Evolutionary conservation across 441 rosid genomes (phyloP).

Genomic region (Biscutella laevigata): DNA sequence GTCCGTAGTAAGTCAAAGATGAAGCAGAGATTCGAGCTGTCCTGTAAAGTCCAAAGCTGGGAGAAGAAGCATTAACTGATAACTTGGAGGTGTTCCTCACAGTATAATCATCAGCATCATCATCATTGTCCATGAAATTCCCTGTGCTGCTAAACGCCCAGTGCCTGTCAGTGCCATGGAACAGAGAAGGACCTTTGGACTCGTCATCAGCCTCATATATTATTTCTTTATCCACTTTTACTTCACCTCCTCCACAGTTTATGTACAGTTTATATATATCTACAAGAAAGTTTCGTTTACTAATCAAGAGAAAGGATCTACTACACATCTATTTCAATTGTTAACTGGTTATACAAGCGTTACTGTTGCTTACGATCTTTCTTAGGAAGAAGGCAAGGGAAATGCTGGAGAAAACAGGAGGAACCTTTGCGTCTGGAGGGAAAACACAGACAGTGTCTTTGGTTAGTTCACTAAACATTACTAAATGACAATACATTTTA

Average conservation of each 20-base stretch:
- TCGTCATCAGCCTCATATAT: conserved; percentile 52
- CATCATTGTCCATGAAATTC: conserved; percentile 71
- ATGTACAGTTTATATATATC: conserved; percentile 52
- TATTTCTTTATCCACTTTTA: conserved; percentile 19
- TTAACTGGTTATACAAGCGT: background rate
- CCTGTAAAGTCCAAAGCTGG: conserved; percentile 36
- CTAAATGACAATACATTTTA: background rate
- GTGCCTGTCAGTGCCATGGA: conserved; percentile 21
- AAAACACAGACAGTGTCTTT: background rate
- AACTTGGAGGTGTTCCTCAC: conserved; percentile 45
- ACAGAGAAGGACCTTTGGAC: conserved; percentile 70
- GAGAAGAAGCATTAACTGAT: conserved; percentile 34
- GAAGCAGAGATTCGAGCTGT: conserved; percentile 67
- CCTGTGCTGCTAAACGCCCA: conserved; percentile 95
- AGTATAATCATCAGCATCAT: conserved; percentile 50
- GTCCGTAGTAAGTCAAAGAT: conserved; percentile 74
- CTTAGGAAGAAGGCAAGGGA: conserved; percentile 48
- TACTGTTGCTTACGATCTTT: conserved; percentile 38
- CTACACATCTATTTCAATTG: background rate
- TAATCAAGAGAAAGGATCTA: conserved; percentile 8
- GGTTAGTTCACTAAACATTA: background rate
- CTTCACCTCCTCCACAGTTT: conserved; percentile 74
- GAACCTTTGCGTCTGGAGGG: conserved; percentile 39
- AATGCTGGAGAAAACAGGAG: conserved; percentile 54
- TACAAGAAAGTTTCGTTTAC: conserved; percentile 20